Evolutionary conservation across 108 stramenopile genomes (phyloP), one percentile per base, ranked within the genome.

Genomic region (Licmophora abbreviata): DNA sequence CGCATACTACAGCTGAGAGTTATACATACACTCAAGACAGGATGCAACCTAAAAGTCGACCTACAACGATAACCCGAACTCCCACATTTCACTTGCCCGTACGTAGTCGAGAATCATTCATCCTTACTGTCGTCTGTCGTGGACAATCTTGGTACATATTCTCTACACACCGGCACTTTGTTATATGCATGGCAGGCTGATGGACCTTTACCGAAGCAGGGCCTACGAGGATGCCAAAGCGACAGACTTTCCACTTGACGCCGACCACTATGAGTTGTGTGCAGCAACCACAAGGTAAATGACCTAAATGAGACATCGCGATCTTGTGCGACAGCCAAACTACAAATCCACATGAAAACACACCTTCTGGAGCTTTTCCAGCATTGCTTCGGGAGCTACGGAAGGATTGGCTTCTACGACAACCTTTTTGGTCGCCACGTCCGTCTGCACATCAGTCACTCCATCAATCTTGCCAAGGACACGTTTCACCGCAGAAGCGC

Each of bases 391-490:
- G 11, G 78, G 68, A 1, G 83, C 53, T 20, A 85, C 77, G 24
- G 51, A 56, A 11, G 68, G 73, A 32, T 66, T 65, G 11, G 77
- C 75, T 9, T 68, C 49, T 8, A 89, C 83, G 22, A 78, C 59
- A 12, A 85, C 87, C 18, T 64, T 54, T 65, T 89, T 83, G 20
- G 83, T 62, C 33, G 71, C 78, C 14, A 85, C 78, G 61, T 83
- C 63, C 7, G 87, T 68, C 47, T 77, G 71, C n/a, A 85, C 61
- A 38, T 60, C 69, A 6, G 60, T 46, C 8, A 85, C 87, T 8
- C 87, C 85, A 14, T 90, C 82, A 40, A 90, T 49, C 45, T 86
- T 90, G 15, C 68, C 69, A 12, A 90, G 49, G 31, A 90, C 75
- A 7, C 80, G 65, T 42, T 90, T 78, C 48, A 90, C 67, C 1